Evolutionary conservation across 495 filamentous ascomycete species (phyloP).

Genomic region (Xylaria intraflava): DNA sequence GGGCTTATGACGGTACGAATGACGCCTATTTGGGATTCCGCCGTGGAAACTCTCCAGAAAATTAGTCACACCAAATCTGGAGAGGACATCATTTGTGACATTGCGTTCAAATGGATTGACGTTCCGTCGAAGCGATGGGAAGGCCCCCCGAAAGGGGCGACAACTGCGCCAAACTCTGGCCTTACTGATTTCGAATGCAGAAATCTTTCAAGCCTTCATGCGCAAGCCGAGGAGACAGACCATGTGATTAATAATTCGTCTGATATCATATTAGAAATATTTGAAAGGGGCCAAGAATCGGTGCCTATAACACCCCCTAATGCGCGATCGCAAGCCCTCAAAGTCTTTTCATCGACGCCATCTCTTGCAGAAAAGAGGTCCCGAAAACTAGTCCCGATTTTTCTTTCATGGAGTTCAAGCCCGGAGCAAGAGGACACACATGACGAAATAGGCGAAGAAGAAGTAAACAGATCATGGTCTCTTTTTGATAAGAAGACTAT

Average conservation of each 20-base stretch:
- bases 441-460: conserved; percentile 27
- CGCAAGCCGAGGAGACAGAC: conserved; percentile 33
- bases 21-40: conserved; percentile 78
- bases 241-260: conserved; percentile 34
- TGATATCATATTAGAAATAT: conserved; percentile 43
- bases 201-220: conserved; percentile 57
- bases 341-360: conserved; percentile 67
- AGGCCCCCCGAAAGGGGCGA: conserved; percentile 20
- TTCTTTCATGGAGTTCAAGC: conserved; percentile 66
- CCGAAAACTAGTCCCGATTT: conserved; percentile 73
- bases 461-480: conserved; percentile 53
- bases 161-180: conserved; percentile 12
- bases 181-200: conserved; percentile 73
- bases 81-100: conserved; percentile 62
- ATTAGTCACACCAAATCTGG: conserved; percentile 64
- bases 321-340: conserved; percentile 69
- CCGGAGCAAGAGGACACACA: conserved; percentile 38
- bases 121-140: conserved; percentile 45
- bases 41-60: conserved; percentile 63
- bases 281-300: conserved; percentile 43
- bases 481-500: conserved; percentile 67
- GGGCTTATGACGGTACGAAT: conserved; percentile 81
- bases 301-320: conserved; percentile 32
- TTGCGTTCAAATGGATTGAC: conserved; percentile 77
- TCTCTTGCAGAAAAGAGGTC: conserved; percentile 77